Evolutionary conservation across 495 filamentous ascomycete species (phyloP).

Genomic region (Penicillium cinerascens): DNA sequence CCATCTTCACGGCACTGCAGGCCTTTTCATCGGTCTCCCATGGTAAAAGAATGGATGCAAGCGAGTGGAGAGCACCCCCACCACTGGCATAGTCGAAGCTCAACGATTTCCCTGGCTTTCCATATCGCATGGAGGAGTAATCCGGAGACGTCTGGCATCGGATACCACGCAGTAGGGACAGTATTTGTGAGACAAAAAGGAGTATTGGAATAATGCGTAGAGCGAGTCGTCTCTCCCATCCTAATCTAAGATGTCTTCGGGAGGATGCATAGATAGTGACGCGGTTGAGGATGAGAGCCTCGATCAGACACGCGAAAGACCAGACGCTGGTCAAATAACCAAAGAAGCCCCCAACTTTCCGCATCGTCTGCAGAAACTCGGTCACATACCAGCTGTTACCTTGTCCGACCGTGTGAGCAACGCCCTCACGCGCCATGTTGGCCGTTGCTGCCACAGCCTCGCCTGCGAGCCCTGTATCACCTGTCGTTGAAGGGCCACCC

Average conservation of each 20-base stretch:
- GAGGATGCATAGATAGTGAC: constrained; percentile 91
- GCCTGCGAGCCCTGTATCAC: constrained; percentile 18
- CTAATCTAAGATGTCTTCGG: constrained; percentile 66
- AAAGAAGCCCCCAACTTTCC: constrained; percentile 81
- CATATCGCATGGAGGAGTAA: constrained; percentile 70
- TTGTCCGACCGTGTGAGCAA: constrained; percentile 27
- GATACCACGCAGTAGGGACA: constrained; percentile 72
- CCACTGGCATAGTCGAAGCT: constrained; percentile 70
- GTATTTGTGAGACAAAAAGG: constrained; percentile 65
- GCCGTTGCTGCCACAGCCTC: constrained; percentile 29
- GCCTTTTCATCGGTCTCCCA: constrained; percentile 68
- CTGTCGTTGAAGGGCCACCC: constrained; percentile 18
- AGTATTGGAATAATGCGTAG: constrained; percentile 75
- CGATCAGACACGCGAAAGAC: constrained; percentile 81
- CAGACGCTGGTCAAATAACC: constrained; percentile 90
- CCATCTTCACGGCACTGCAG: constrained; percentile 71
- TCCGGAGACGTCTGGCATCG: constrained; percentile 87
- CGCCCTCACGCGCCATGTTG: constrained; percentile 26
- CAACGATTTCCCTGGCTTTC: constrained; percentile 59
- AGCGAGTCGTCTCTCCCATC: constrained; percentile 66
- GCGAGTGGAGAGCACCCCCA: constrained; percentile 63
- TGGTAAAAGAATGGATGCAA: constrained; percentile 63
- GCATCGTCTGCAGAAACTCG: constrained; percentile 39
- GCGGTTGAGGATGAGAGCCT: constrained; percentile 84
- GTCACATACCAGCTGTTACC: constrained; percentile 31